Base-by-base conservation (phyloP, 169 alveolate species). In the Babesia bigemina region DNA sequence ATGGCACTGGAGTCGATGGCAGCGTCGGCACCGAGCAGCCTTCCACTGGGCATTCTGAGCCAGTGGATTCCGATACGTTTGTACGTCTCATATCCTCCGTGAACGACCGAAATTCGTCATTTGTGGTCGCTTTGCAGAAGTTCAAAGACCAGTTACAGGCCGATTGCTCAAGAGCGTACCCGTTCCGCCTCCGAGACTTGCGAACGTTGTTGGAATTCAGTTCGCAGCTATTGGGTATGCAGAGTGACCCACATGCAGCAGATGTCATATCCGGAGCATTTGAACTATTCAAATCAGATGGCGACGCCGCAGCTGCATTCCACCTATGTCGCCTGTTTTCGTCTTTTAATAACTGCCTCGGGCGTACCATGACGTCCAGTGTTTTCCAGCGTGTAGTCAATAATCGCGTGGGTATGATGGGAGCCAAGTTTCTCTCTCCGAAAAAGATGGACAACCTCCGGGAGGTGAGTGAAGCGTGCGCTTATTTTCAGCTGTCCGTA, bases 251-350 rank as follows among this genome's bases (percentile, higher is more conserved):
- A 28, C 56, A 10, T 16, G 28, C 29, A 8, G 10, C 19, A 4
- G 78, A 75, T 39, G 28, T 48, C 12, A 12, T 75, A 36, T 59
- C 42, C 53, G 58, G 69, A 14, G 70, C 61, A 11, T 36, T 75
- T 6, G 79, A 75, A 16, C 48, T 55, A 10, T 63, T 63, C 26
- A 65, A 67, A 13, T 26, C 21, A n/a, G 71, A 75, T n/a, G 58
- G 47, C 10, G 29, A 53, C 47, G 59, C 71, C 16, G 7, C 71
- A 1, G 62, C 53, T 33, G 78, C 70, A 6, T 55, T 75, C 44
- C 70, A 67, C 53, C 61, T 75, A 4, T 65, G 79, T 60, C 59
- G 65, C 4, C 60, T 75, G 39, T 75, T 75, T 29, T 75, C 85
- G 19, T 65, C 79, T 0, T 42, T 13, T 39, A 63, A 75, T 26